phyloP scores from a whole-genome alignment of 352 stramenopile species.

The Halophytophthora batemanensis region DNA sequence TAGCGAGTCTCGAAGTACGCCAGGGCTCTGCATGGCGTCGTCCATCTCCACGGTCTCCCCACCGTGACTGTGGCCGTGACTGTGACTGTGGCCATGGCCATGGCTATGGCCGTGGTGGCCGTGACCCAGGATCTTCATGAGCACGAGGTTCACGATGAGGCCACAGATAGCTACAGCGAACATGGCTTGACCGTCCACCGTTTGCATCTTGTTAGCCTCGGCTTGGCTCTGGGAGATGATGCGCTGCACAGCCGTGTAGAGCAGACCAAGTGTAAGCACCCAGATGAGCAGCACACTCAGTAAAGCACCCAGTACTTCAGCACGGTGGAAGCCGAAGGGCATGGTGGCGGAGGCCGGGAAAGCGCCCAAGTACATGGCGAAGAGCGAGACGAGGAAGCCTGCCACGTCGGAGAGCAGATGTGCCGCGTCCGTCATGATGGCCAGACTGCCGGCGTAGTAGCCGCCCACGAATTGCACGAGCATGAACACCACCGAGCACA shows the following conservation, averaged over 20 bases:
- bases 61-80: conserved; percentile 27
- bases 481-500: conserved; percentile 94
- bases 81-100: conserved; percentile 48
- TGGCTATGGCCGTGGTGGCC: conserved; percentile 58
- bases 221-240: conserved; percentile 45
- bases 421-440: conserved; percentile 92
- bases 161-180: conserved; percentile 91
- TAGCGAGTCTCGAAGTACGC: conserved; percentile 40
- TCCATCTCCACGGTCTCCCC: conserved; percentile 25
- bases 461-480: conserved; percentile 94
- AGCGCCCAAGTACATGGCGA: conserved; percentile 73
- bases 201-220: conserved; percentile 29
- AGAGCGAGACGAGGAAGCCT: conserved; percentile 79
- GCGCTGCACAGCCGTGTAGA: conserved; percentile 89
- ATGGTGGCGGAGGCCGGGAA: conserved; percentile 54
- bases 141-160: conserved; percentile 92
- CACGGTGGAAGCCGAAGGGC: conserved; percentile 96
- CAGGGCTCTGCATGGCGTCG: conserved; percentile 39
- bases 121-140: conserved; percentile 92
- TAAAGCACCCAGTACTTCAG: conserved; percentile 95
- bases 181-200: conserved; percentile 91
- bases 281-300: conserved; percentile 94
- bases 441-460: conserved; percentile 91
- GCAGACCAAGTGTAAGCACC: conserved; percentile 90
- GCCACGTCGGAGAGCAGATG: conserved; percentile 78